Evolutionary conservation across 345 rosid species (phyloP), one percentile per base, ranked within the genome.

Genomic region (Eucalyptus tenuipes): DNA sequence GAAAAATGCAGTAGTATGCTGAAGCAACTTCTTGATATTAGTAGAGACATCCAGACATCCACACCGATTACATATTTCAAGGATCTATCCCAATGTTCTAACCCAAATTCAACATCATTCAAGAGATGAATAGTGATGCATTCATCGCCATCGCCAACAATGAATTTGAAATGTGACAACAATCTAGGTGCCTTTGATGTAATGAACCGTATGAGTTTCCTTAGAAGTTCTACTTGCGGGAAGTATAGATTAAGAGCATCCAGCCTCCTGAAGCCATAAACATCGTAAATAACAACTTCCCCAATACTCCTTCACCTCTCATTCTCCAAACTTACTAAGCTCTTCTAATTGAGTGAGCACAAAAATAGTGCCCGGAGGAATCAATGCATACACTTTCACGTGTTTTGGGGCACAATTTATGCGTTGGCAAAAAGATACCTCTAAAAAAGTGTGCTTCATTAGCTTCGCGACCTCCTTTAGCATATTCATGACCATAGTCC

Each of bases 321-420:
- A 86, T 90, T 55, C 88, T 66, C 91, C 10, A 86, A 82, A 85
- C 86, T 37, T 55, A 75, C 47, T 85, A 27, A 90, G 29, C 49
- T 90, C 89, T 88, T 85, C 86, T 88, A 90, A 45, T 29, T 25
- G 2, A 15, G 49, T 2, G 2, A 88, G 71, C 29, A 44, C 16
- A 66, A 29, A 71, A 3, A 85, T 64, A 17, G 12, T 31, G 4
- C 87, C 89, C 31, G 33, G 5, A 84, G 61, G 89, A 61, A 88
- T 88, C 61, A 22, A 16, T 20, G 61, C 42, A 29, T 20, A 10
- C 33, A 37, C 5, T 37, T 45, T 44, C 0, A 1, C 49, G 2
- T 48, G 40, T 33, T 64, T 64, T 25, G 25, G 22, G 13, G 50
- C 80, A 33, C 2, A 4, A 66, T 40, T 24, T 22, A 8, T 37